Percentiles rank a stretch among this genome's conserved stretches.
phyloP scores from a whole-genome alignment of 208 protist genomes.

The Blechomonas ayalai region DNA sequence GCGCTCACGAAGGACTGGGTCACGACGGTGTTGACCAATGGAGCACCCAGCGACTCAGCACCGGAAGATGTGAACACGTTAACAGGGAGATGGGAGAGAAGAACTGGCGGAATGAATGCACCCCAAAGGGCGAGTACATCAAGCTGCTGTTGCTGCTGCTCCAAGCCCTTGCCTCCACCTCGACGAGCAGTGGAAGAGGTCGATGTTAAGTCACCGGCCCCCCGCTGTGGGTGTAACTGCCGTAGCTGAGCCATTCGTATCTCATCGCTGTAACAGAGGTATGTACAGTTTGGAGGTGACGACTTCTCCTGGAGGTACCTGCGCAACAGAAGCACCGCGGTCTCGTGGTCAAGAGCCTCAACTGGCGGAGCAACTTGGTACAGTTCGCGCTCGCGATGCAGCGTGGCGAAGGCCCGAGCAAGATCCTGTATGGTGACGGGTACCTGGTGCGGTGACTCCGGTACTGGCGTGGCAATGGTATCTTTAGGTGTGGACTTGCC shows the following conservation, averaged over 20 bases:
- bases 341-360: constrained; percentile 55
- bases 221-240: constrained; percentile 17
- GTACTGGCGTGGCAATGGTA: too few relatives aligned
- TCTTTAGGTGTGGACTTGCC: too few relatives aligned
- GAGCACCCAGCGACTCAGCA: constrained; percentile 41
- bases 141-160: constrained; percentile 16
- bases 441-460: background rate
- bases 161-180: constrained; percentile 5
- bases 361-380: constrained; percentile 26
- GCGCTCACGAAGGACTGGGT: constrained; percentile 27
- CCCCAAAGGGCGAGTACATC: constrained; percentile 26
- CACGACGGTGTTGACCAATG: constrained; percentile 62
- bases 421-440: constrained; percentile 27
- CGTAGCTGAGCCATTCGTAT: constrained; percentile 18
- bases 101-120: constrained; percentile 59
- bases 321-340: constrained; percentile 36
- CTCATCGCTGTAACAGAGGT: constrained; percentile 66
- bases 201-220: constrained; percentile 7
- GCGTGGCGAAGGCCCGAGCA: constrained; percentile 45
- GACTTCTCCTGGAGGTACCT: constrained; percentile 50
- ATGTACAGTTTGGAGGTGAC: constrained; percentile 45
- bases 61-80: constrained; percentile 26
- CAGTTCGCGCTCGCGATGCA: constrained; percentile 35
- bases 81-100: constrained; percentile 33
- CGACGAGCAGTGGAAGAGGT: constrained; percentile 11